Evolutionary conservation across 495 filamentous ascomycete species (phyloP).

Genomic region (Echria macrotheca): DNA sequence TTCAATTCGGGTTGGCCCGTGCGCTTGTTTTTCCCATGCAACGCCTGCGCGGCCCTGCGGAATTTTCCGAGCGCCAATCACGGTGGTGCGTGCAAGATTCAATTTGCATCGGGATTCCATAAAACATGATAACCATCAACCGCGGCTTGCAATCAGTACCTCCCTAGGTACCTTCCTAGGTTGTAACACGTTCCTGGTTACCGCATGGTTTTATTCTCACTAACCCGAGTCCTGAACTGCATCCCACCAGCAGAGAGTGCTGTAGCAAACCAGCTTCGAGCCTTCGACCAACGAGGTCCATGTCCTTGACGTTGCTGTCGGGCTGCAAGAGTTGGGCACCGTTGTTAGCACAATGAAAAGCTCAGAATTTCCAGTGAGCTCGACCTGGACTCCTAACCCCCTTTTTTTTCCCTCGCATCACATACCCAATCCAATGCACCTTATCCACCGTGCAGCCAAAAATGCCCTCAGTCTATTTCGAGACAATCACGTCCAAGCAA

Average conservation of each 20-base stretch:
- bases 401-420: not conserved
- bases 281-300: not conserved
- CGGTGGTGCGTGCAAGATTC: not conserved
- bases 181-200: no score
- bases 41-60: not conserved
- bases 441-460: not conserved
- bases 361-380: not conserved
- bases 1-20: conserved; percentile 1
- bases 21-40: not conserved
- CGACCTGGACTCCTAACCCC: not conserved
- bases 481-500: not conserved
- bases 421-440: no score
- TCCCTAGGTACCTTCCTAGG: no score
- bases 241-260: no score
- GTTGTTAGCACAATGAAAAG: not conserved
- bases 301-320: not conserved
- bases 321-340: conserved; percentile 1
- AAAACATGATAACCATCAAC: not conserved
- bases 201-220: no score
- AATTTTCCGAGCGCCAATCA: not conserved
- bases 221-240: no score
- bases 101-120: no score
- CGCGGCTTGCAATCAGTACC: not conserved
- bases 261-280: no score
- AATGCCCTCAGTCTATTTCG: not conserved